Conservation (phyloP, 106 monocot species). For the Dactylorhiza incarnata region DNA sequence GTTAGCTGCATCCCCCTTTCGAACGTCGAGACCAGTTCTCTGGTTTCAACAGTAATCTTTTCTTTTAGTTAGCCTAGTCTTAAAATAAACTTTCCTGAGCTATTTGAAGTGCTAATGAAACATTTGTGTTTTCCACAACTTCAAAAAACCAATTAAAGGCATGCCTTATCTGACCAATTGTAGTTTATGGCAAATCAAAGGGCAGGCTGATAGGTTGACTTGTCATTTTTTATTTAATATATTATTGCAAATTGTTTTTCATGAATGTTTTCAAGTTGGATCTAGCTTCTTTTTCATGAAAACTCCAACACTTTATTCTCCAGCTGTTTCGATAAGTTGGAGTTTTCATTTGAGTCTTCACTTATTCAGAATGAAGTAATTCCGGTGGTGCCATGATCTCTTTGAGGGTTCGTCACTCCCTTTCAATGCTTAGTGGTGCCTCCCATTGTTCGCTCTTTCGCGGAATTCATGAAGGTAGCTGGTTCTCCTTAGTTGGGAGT, state of each 20-base stretch:
- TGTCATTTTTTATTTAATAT: neutral
- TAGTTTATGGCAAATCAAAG: neutral
- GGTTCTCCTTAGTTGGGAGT: neutral
- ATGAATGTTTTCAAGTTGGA: neutral
- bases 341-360: too few species aligned
- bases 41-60: too few species aligned
- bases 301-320: too few species aligned
- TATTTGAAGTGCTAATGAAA: neutral
- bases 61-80: neutral
- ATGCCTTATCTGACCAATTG: neutral
- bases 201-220: neutral
- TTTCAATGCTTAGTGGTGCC: neutral
- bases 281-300: neutral
- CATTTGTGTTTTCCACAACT: neutral
- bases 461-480: conserved; percentile 2
- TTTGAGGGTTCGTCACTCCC: neutral
- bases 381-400: conserved; percentile 1
- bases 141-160: neutral
- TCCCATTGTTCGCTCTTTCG: conserved; percentile 1
- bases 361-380: neutral
- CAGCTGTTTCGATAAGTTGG: too few species aligned
- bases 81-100: neutral
- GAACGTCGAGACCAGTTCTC: too few species aligned
- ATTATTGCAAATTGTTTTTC: neutral
- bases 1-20: too few species aligned